Base-by-base conservation (phyloP, 768 basidiomycete genomes). In the Tricholoma hemisulphureum region DNA sequence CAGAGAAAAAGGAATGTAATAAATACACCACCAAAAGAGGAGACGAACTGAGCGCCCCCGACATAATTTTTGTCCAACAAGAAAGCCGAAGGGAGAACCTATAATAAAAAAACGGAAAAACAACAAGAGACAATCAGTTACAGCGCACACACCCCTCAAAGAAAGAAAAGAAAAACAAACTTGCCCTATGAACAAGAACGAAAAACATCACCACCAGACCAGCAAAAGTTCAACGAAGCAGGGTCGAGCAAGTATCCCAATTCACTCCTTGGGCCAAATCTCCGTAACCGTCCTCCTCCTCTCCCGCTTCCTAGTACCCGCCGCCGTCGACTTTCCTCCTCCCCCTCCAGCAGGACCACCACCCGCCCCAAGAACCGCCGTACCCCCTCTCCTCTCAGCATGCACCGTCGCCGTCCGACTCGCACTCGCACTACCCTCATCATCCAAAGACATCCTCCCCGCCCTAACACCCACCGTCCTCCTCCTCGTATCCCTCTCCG, bases 401-500 rank as follows among this genome's bases (percentile, higher is more conserved):
- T 69, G 70, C 53, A 54, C 68, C 26, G 62, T 72, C 34, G 58
- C 61, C 58, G n/a, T 73, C 70, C 39, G 58, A 60, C 0, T 71
- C 61, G 5, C 72, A 64, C 58, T 78, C 32, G n/a, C 43, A 56
- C 46, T 56, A 48, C 23, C 35, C 51, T 31, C 57, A 31, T 14
- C 73, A 58, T 84, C 85, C 61, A 80, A 66, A 11, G 83, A 80
- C 52, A 70, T 65, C 51, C 79, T 70, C 48, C 75, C 53, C 72
- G 75, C 10, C 67, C 67, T 59, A 67, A 75, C 45, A 73, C 65
- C 58, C 73, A 75, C 48, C 67, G 77, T 71, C 67, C 72, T 67
- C 70, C 73, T 74, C 56, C 77, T 75, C 63, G 59, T 58, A 48
- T 82, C 83, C 20, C 83, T 79, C 68, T 88, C 86, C 14, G 76